Base-by-base conservation (phyloP, 805 yeast species). In the Spencermartinsiella europaea region DNA sequence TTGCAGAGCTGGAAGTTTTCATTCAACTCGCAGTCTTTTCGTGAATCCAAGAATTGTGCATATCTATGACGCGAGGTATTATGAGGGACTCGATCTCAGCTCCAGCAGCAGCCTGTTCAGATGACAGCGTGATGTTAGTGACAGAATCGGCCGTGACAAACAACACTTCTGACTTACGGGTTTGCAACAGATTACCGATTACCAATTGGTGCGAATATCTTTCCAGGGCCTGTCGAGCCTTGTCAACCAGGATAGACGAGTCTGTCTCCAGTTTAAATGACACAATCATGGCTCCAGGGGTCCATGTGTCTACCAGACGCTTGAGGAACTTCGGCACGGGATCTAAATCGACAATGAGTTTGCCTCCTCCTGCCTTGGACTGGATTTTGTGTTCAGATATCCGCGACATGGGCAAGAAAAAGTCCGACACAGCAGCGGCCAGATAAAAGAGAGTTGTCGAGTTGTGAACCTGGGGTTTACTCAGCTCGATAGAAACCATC, bases 401-500 rank as follows among this genome's bases (percentile, higher is more conserved):
- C 53, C 86, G 75, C 1, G 90, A 81, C 37, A 77, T 77, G 1
- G 99, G 99, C 36, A 93, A 73, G 68, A 90, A 93, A 66, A 93
- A 93, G 63, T 93, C 99, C 5, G 96, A 86, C 0, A 93, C 99
- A 0, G 99, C 99, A 5, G 99, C 98, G 0, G 99, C 99, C 44
- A 93, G 72, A 62, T 83, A 93, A 62, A 91, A 87, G 35, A 93
- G 63, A 0, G 89, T 86, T 45, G 69, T 70, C 3, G 74, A 45
- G 36, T 45, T 41, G 17, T 31, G 40, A 4, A 38, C 38, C 3
- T 33, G 10, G 17, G 42, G 40, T 21, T 34, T 49, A 54, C 80
- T 84, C 59, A 91, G 64, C 37, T 74, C 71, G 51, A 74, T 73
- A 1, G 93, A 82, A 7, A 86, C 70, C 33, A 79, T 67, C 52